Base-by-base conservation (phyloP, 108 stramenopile genomes). In the Cyclotella sp. region DNA sequence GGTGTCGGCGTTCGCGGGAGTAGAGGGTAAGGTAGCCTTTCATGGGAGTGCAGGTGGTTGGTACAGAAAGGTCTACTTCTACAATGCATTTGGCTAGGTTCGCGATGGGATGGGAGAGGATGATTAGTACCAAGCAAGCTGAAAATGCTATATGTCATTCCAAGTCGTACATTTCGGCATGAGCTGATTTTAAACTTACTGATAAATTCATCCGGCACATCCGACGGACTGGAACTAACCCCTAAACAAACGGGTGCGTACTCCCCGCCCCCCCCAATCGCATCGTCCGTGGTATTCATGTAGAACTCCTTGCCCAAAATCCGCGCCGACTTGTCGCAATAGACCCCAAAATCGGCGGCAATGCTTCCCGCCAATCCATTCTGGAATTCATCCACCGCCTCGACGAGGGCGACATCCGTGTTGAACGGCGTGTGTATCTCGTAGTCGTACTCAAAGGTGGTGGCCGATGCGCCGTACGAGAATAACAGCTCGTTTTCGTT, bases 21-120 rank as follows among this genome's bases (percentile, higher is more conserved):
- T 66, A 66, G 45, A 66, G n/a, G 43, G 65, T 66, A 14, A 66
- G 44, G 22, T 47, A 66, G 21, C 65, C 65, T 45, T 47, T 66
- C 65, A 66, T 66, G 43, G 65, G 65, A 22, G 65, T 66, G 22
- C 65, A 66, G 13, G 3, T 45, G 21, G 65, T 46, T 14, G 43
- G 45, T 66, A 46, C 21, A 2, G 16, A 19, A 27, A 66, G 43
- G 14, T 47, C 65, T 15, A 47, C 45, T 0, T 18, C 45, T 5
- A 43, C 46, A 15, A 66, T 43, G 65, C 65, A 66, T 18, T 43
- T n/a, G 26, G 19, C 65, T 66, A 44, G 9, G 44, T 66, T 28
- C 11, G 4, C 26, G 22, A 24, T 46, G 6, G 19, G 27, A 27
- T 1, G 11, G 47, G 9, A 47, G 46, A 14, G 0, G 22, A 58